These are phyloP conservation scores for Cucumis cinereus DNA, from an alignment of 306 rosid species.

Conservation along the genomic window DNA sequence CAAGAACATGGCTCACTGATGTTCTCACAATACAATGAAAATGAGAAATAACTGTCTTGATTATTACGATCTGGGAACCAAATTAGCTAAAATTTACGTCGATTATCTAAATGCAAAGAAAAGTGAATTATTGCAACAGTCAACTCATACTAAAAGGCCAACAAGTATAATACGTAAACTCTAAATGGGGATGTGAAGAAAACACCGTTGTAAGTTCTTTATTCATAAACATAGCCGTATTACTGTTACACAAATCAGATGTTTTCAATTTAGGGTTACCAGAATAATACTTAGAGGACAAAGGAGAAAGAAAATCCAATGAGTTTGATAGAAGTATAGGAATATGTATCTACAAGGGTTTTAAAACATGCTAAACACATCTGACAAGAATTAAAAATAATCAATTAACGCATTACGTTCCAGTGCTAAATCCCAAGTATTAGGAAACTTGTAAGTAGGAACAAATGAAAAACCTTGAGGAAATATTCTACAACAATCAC, in stretches of 20 bases:
- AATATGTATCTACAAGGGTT: not conserved
- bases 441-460: not conserved
- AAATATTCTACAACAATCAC: not conserved
- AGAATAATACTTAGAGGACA: not conserved
- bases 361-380: not conserved
- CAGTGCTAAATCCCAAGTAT: not conserved
- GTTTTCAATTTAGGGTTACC: not conserved
- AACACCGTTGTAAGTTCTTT: not conserved
- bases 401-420: not conserved
- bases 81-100: not conserved
- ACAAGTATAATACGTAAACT: not conserved
- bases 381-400: not conserved
- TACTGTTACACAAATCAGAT: not conserved
- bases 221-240: not conserved
- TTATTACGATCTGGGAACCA: not conserved
- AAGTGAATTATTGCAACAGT: not conserved
- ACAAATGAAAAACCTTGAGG: not conserved
- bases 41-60: conserved; percentile 3
- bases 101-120: not conserved
- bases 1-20: not conserved
- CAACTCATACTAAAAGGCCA: not conserved
- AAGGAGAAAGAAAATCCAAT: not conserved
- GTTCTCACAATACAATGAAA: not conserved
- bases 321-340: not conserved
- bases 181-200: not conserved